A percentile compares a stretch with the other conserved stretches of the same genome.
Evolutionary conservation across 768 basidiomycete genomes (phyloP).

Genomic region (Fomitopsis pulvina): DNA sequence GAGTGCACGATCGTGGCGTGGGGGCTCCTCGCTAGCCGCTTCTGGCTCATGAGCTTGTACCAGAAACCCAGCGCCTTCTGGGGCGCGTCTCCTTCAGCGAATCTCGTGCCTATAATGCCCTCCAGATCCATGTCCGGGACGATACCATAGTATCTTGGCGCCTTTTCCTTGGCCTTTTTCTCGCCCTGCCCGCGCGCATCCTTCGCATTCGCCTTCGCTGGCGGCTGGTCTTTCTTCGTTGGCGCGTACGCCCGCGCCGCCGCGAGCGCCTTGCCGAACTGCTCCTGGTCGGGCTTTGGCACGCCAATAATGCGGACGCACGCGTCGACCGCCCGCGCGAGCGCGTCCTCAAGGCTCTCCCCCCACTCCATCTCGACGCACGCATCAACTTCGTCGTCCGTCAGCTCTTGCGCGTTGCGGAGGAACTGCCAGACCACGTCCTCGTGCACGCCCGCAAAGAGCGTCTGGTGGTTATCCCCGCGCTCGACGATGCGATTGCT

Average conservation of each 20-base stretch:
- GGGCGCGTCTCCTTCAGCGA: constrained; percentile 30
- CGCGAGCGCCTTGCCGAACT: constrained; percentile 46
- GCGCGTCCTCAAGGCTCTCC: constrained; percentile 46
- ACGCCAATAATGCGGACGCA: constrained; percentile 50
- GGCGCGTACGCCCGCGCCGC: constrained; percentile 36
- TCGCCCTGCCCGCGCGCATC: constrained; percentile 28
- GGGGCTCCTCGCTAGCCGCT: constrained; percentile 52
- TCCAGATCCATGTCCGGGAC: constrained; percentile 65
- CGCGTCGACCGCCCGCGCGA: constrained; percentile 53
- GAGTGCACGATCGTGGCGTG: constrained; percentile 87
- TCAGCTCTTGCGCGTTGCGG: constrained; percentile 51
- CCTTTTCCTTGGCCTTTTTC: constrained; percentile 25
- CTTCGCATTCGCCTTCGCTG: constrained; percentile 25
- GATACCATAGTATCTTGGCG: constrained; percentile 72
- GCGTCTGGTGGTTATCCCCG: constrained; percentile 81
- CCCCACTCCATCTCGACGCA: constrained; percentile 61
- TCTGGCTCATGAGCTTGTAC: constrained; percentile 33
- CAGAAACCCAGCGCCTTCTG: constrained; percentile 38
- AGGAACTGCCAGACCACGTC: constrained; percentile 81
- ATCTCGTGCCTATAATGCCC: constrained; percentile 35
- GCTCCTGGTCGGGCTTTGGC: constrained; percentile 43
- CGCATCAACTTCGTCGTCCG: constrained; percentile 55
- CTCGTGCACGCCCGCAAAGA: constrained; percentile 61
- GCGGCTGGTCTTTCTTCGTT: constrained; percentile 21
- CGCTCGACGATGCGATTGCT: constrained; percentile 66